Conservation (phyloP, 805 yeast species). For the Wickerhamiella brachini region DNA sequence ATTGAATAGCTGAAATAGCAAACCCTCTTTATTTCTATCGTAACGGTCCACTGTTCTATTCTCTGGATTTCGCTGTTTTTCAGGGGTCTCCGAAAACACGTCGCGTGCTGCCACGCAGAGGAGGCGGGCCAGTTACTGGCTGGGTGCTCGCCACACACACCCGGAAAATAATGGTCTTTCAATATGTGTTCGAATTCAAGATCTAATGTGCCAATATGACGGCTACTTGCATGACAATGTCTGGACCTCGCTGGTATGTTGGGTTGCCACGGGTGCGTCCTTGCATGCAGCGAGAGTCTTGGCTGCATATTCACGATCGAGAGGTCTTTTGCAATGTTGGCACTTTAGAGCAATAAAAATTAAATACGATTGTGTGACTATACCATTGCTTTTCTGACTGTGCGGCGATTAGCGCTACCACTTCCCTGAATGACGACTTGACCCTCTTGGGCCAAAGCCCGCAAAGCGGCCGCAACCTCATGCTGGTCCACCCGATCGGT, state of each 20-base stretch:
- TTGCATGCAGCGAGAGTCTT: background rate
- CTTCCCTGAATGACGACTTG: conserved; percentile 6
- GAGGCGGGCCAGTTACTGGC: too few relatives aligned
- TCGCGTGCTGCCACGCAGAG: too few relatives aligned
- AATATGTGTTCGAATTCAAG: too few relatives aligned
- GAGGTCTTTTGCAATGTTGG: too few relatives aligned
- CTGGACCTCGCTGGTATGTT: background rate
- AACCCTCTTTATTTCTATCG: background rate
- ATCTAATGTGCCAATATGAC: background rate
- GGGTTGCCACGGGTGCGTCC: background rate
- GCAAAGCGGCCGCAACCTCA: conserved; percentile 9
- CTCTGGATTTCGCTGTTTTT: too few relatives aligned
- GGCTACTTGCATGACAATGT: background rate
- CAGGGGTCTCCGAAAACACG: too few relatives aligned
- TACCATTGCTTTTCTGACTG: background rate
- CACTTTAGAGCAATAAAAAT: background rate
- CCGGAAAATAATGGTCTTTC: too few relatives aligned
- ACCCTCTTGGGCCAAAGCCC: conserved; percentile 16
- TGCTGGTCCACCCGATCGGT: conserved; percentile 12
- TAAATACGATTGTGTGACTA: background rate
- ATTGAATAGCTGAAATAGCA: background rate
- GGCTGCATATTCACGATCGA: background rate
- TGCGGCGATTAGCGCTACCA: background rate
- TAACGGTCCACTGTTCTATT: too few relatives aligned
- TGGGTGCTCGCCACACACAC: too few relatives aligned